A percentile compares a stretch with the other conserved stretches of the same genome.
Conservation (phyloP, 2,329 filamentous ascomycete species). For the Fusarium fujikuroi region DNA sequence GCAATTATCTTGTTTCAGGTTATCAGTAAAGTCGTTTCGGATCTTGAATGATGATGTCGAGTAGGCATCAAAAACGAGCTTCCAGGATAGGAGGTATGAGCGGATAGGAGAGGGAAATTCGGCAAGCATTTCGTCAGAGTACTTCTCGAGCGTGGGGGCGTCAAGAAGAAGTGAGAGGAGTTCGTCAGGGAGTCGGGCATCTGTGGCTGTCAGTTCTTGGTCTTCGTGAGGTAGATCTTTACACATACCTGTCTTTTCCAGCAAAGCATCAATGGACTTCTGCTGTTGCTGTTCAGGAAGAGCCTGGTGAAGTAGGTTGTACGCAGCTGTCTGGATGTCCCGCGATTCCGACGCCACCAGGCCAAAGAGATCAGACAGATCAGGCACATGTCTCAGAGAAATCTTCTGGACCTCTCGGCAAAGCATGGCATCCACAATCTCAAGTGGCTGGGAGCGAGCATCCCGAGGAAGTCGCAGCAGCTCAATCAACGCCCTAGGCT, state of each 20-base stretch:
- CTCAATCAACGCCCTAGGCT: slow-evolving; percentile 68
- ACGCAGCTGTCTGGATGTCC: slow-evolving; percentile 82
- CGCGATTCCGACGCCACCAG: slow-evolving; percentile 80
- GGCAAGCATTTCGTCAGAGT: slow-evolving; percentile 72
- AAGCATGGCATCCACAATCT: slow-evolving; percentile 80
- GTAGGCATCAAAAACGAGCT: slow-evolving; percentile 89
- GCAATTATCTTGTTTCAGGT: slow-evolving; percentile 79
- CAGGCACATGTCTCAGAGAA: slow-evolving; percentile 68
- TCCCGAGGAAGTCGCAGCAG: slow-evolving; percentile 67
- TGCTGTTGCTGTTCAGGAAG: slow-evolving; percentile 83
- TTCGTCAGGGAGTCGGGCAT: slow-evolving; percentile 82
- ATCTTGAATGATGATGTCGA: slow-evolving; percentile 81
- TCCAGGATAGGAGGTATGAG: slow-evolving; percentile 89
- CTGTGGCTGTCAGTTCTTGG: slow-evolving; percentile 44
- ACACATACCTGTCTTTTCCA: slow-evolving; percentile 71
- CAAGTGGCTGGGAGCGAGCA: slow-evolving; percentile 69
- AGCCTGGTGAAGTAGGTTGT: slow-evolving; percentile 80
- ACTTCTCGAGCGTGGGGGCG: slow-evolving; percentile 74
- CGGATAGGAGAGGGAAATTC: slow-evolving; percentile 76
- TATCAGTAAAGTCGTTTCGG: slow-evolving; percentile 80
- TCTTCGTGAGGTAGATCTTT: fast-evolving
- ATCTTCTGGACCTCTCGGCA: slow-evolving; percentile 75
- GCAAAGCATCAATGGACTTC: slow-evolving; percentile 78
- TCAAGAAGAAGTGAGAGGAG: slow-evolving; percentile 85
- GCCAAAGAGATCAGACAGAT: slow-evolving; percentile 76